phyloP scores from a whole-genome alignment of 163 green algal species.

The Coccomyxa subellipsoidea region DNA sequence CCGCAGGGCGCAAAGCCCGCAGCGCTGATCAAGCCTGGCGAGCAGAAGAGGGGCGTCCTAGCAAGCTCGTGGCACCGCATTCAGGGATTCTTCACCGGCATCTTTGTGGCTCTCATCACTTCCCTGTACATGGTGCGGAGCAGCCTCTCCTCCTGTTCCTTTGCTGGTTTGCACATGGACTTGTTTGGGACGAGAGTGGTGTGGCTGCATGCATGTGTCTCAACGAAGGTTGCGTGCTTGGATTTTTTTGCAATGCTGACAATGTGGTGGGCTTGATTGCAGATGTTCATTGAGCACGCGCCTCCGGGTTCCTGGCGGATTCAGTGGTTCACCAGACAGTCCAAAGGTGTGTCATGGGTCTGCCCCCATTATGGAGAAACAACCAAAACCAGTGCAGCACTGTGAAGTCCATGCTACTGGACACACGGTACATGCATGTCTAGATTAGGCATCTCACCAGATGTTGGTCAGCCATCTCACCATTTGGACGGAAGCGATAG shows the following conservation, averaged over 20 bases:
- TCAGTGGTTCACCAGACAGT: neutral
- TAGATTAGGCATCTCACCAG: neutral
- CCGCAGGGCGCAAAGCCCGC: neutral
- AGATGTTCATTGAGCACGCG: conserved; percentile 3
- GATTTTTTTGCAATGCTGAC: neutral
- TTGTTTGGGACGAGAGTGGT: neutral
- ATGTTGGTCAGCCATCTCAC: neutral
- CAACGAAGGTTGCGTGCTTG: neutral
- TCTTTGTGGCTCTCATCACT: neutral
- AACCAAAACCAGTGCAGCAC: no score
- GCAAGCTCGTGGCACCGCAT: neutral
- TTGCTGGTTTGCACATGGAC: no score
- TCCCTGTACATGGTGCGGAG: neutral
- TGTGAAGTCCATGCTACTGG: no score
- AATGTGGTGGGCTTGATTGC: neutral
- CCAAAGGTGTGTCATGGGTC: neutral
- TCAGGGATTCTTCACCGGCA: neutral
- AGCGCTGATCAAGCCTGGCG: neutral
- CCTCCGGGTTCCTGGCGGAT: conserved; percentile 1
- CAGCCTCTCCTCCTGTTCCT: no score
- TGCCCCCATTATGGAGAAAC: neutral
- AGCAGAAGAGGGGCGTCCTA: neutral
- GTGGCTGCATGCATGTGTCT: neutral
- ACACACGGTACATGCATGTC: no score
- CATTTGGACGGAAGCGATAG: neutral